Base-by-base conservation (phyloP, 148 eudicot species). In the Pharnaceum exiguum region DNA sequence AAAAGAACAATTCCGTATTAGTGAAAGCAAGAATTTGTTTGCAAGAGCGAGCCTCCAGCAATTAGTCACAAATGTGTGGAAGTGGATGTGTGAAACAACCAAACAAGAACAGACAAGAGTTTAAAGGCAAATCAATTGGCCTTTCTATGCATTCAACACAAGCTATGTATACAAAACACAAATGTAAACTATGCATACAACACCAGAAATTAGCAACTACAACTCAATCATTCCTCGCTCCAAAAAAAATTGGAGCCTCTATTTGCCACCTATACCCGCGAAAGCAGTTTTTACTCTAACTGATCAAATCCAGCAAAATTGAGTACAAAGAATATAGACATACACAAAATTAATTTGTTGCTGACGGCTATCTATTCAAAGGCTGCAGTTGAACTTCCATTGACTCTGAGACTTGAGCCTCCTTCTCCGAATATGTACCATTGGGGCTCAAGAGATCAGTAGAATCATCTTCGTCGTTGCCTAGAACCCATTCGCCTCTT, bases 341-440 rank as follows among this genome's bases (percentile, higher is more conserved):
- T 51, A 54, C 27, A 57, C 43, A 47, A 58, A 61, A 62, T 48
- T 53, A n/a, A n/a, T 48, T 16, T 31, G 51, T 24, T 25, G 49
- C n/a, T 17, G 47, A 55, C 53, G 49, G 5, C 68, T 73, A 72
- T 77, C 83, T 75, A 57, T 69, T 63, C 59, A 90, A 37, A 35
- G 97, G 89, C 77, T 84, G 95, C 58, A 90, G 66, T 60, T 90
- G 97, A 73, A 90, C 72, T 79, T 87, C 97, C 93, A 77, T 82
- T 69, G 83, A 70, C 10, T 67, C 82, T 24, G 89, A 69, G 28
- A 65, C 36, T 51, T 39, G 67, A 19, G 81, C 62, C 56, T 82
- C 85, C 71, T 87, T 84, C 23, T 77, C 83, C 2, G 55, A 49
- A 53, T 51, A 36, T 36, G 71, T 53, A 50, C 75, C 61, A 44